phyloP scores from a whole-genome alignment of 2,329 filamentous ascomycete species.

The Juglanconis sp. region DNA sequence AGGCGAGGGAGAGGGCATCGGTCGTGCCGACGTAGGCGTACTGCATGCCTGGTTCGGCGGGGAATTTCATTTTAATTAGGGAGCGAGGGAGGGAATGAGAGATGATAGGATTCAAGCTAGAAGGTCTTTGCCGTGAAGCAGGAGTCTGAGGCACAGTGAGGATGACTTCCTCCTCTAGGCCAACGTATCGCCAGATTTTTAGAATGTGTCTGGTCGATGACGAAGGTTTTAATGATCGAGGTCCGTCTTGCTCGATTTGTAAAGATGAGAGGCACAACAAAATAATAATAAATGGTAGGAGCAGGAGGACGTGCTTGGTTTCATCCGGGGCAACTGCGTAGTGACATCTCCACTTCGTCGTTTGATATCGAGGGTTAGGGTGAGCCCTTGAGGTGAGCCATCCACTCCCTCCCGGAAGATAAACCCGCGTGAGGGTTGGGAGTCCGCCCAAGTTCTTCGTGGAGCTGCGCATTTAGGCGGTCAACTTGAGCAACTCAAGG shows the following conservation, averaged over 20 bases:
- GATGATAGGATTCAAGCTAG: background rate
- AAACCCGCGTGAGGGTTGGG: no score
- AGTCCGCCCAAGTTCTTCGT: no score
- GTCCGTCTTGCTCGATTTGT: no score
- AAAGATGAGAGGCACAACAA: background rate
- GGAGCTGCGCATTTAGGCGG: no score
- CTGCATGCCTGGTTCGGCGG: slow-evolving; percentile 25
- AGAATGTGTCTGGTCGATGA: no score
- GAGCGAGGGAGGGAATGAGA: background rate
- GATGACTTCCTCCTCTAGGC: no score
- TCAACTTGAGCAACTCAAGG: no score
- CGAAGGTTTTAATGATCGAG: no score
- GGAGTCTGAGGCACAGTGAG: background rate
- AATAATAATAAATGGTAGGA: background rate
- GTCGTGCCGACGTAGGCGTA: slow-evolving; percentile 27
- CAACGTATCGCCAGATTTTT: no score
- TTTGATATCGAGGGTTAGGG: slow-evolving; percentile 1
- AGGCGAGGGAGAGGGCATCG: slow-evolving; percentile 33
- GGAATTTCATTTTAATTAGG: slow-evolving; percentile 6
- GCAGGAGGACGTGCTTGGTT: background rate
- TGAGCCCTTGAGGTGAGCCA: background rate
- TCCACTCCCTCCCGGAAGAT: no score
- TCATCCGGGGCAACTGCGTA: background rate
- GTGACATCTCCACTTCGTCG: background rate
- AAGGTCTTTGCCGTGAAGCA: background rate